phyloP scores from a whole-genome alignment of 805 yeast genomes.

The Saccharomyces kudriavzevii region DNA sequence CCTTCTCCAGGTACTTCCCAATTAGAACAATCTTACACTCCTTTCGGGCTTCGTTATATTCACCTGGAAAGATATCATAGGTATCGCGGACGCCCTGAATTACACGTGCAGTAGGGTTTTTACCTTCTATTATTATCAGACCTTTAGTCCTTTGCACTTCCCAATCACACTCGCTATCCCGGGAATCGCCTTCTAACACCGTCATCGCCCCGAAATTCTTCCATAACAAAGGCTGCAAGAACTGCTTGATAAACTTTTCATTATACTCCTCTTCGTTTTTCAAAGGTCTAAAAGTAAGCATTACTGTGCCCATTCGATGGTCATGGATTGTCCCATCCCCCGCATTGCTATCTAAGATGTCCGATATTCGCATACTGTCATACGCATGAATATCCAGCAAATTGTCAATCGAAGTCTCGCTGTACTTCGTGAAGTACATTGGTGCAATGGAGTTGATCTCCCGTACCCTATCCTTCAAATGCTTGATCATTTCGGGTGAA shows the following conservation, averaged over 20 bases:
- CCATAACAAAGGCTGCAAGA: conserved; percentile 74
- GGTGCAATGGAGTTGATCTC: conserved; percentile 64
- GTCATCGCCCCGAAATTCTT: conserved; percentile 40
- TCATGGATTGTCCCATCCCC: conserved; percentile 35
- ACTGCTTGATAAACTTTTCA: conserved; percentile 41
- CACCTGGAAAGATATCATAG: conserved; percentile 60
- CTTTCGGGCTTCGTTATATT: conserved; percentile 18
- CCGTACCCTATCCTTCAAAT: conserved; percentile 31
- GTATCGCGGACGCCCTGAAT: conserved; percentile 92
- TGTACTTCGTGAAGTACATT: conserved; percentile 57
- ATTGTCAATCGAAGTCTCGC: conserved; percentile 56
- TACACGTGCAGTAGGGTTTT: conserved; percentile 40
- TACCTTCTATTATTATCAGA: conserved; percentile 39
- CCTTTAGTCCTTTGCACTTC: conserved; percentile 87
- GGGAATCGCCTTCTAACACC: conserved; percentile 19
- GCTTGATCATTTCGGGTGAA: conserved; percentile 15
- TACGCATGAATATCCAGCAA: conserved; percentile 78
- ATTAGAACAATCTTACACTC: conserved; percentile 62
- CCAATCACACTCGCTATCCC: conserved; percentile 11
- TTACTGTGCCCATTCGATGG: conserved; percentile 46
- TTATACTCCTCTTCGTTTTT: conserved; percentile 31
- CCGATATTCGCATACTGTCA: conserved; percentile 33
- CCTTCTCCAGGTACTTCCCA: conserved; percentile 51
- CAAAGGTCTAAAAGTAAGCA: conserved; percentile 39
- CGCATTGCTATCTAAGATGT: conserved; percentile 17